Base-by-base conservation (phyloP, 2,329 filamentous ascomycete genomes). In the Alternaria conjuncta region DNA sequence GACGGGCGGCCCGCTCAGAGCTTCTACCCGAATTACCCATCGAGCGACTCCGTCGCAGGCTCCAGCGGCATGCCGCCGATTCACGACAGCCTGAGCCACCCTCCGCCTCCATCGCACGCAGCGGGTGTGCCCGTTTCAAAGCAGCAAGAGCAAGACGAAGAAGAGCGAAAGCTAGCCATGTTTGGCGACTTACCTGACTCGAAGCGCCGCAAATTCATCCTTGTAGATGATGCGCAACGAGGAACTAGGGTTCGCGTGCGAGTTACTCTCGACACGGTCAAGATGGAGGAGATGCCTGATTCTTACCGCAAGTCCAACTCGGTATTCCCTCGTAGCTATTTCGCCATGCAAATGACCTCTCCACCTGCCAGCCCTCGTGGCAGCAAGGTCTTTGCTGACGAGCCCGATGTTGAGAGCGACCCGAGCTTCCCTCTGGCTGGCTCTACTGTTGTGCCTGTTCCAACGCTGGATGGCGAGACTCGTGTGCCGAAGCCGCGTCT, bases 211-310 rank as follows among this genome's bases (percentile, higher is more conserved):
- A 98, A 97, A 81, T 98, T 98, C 80, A 97, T 98, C 71, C 88
- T 98, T 10, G 94, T 98, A 26, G 94, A 97, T 70, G 95, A 98
- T 79, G 90, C 89, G 56, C 91, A 94, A 57, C 75, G 76, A 18
- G 91, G 91, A 56, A 90, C 89, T 55, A 88, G 94, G 45, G 90
- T 97, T 2, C 90, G 95, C 15, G 94, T 98, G 49, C 91, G 94
- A 65, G 94, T 97, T 55, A 96, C 92, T 67, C 88, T 99, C n/a
- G 93, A 97, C 76, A 90, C 90, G 47, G 94, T 97, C 71, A 92
- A 97, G 78, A 96, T 96, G 83, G 91, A 94, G 75, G 95, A 98
- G 81, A 97, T 98, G 76, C 95, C 95, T 1, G 95, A 98, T 79
- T 96, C 93, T 15, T 97, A 97, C 83, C 92, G 95, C 70, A 94